Evolutionary conservation across 225 moss, liverwort and hornwort species (phyloP).

Genomic region (Antitrichia curtipendula): DNA sequence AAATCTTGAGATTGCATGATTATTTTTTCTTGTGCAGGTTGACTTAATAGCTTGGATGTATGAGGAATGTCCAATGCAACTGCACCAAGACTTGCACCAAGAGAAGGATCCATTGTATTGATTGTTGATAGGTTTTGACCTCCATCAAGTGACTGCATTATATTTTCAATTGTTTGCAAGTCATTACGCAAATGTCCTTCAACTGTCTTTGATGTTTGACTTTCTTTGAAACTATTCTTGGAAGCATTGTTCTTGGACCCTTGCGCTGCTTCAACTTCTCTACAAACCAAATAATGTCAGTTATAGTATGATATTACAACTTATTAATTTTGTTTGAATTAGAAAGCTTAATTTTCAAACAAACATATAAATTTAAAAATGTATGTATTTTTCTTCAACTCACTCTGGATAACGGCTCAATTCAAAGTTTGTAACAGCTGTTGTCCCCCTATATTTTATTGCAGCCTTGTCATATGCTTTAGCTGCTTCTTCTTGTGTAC

Average conservation of each 20-base stretch:
- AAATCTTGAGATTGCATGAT: background rate
- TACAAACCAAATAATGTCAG: background rate
- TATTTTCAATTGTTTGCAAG: background rate
- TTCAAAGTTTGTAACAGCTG: slow-evolving; percentile 54
- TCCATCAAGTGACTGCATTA: background rate
- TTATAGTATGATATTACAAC: fast-evolving
- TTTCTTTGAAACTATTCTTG: background rate
- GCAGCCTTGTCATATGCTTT: slow-evolving; percentile 56
- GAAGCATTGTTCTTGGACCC: background rate
- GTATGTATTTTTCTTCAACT: background rate
- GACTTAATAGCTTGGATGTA: background rate
- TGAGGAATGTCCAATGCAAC: background rate
- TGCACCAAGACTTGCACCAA: background rate
- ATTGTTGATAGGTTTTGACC: background rate
- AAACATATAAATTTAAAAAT: background rate
- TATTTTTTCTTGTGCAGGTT: background rate
- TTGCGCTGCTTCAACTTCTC: background rate
- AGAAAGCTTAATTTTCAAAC: background rate
- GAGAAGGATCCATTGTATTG: background rate
- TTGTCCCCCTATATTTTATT: slow-evolving; percentile 31
- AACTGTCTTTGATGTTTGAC: background rate
- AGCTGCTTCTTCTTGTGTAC: slow-evolving; percentile 63
- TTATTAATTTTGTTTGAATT: background rate
- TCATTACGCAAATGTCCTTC: background rate
- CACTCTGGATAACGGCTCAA: slow-evolving; percentile 21